Conservation (phyloP, 371 early-diverging fungal species). For the Mortierella sp. region DNA sequence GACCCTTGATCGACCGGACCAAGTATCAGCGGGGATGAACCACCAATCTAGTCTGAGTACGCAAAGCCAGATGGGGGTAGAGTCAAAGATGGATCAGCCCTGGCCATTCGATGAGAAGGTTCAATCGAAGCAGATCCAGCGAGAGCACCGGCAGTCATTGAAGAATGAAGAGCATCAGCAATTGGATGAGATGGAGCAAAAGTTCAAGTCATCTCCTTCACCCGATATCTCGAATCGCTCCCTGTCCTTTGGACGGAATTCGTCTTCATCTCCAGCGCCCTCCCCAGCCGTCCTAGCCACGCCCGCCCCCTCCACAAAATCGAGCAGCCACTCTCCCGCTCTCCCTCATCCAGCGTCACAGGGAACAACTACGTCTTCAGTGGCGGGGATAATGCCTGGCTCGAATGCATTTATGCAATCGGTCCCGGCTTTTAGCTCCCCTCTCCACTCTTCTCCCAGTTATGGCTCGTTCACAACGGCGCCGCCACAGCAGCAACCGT, state of each 20-base stretch:
- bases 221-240: slow-evolving; percentile 15
- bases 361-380: too few relatives aligned
- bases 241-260: background rate
- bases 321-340: too few relatives aligned
- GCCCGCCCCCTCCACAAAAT: too few relatives aligned
- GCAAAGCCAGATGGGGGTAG: too few relatives aligned
- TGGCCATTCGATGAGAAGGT: background rate
- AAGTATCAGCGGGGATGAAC: too few relatives aligned
- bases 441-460: slow-evolving; percentile 10
- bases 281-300: too few relatives aligned
- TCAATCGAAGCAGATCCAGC: slow-evolving; percentile 17
- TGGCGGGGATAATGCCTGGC: background rate
- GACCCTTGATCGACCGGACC: too few relatives aligned
- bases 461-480: slow-evolving; percentile 14
- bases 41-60: too few relatives aligned
- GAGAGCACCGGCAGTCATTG: slow-evolving; percentile 10
- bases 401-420: slow-evolving; percentile 12
- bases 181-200: slow-evolving; percentile 12
- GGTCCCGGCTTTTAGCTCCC: slow-evolving; percentile 7
- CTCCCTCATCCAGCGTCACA: too few relatives aligned
- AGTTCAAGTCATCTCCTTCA: slow-evolving; percentile 24
- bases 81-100: background rate
- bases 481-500: slow-evolving; percentile 13
- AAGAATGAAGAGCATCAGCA: slow-evolving; percentile 10
- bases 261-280: slow-evolving; percentile 3